These are phyloP conservation scores for Gillenia trifoliata DNA, from an alignment of 306 rosid species.

Conservation along the genomic window DNA sequence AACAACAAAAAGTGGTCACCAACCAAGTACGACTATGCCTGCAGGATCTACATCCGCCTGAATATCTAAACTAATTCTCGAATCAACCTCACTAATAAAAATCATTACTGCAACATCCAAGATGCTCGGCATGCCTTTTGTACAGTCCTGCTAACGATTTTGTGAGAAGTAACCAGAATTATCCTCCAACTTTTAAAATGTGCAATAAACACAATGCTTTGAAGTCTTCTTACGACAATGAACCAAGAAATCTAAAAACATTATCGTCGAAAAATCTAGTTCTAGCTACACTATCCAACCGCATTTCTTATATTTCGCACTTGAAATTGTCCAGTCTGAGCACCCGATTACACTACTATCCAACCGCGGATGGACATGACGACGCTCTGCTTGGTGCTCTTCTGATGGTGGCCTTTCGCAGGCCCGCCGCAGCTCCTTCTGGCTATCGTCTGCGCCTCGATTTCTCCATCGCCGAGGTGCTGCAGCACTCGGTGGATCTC, in stretches of 20 bases:
- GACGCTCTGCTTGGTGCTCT: slow-evolving; percentile 64
- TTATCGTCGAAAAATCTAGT: background rate
- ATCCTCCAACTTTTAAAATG: background rate
- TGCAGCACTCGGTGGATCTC: slow-evolving; percentile 26
- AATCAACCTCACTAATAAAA: background rate
- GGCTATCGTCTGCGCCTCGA: slow-evolving; percentile 97
- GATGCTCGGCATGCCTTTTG: background rate
- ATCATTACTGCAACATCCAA: too few relatives aligned
- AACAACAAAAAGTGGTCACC: slow-evolving; percentile 15
- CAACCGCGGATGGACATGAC: slow-evolving; percentile 58
- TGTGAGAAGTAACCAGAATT: background rate
- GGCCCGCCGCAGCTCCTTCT: slow-evolving; percentile 90
- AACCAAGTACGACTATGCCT: background rate
- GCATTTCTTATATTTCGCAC: background rate
- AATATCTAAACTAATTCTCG: background rate
- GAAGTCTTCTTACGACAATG: background rate
- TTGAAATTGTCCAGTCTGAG: background rate
- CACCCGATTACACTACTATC: background rate
- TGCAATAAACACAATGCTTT: background rate
- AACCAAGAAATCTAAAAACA: background rate
- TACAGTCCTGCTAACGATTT: background rate
- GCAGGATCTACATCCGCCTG: background rate
- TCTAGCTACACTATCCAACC: background rate
- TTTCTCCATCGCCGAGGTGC: slow-evolving; percentile 64
- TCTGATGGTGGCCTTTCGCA: slow-evolving; percentile 91